phyloP scores from a whole-genome alignment of 23 red algal genomes.

The Gracilariopsis chorda region DNA sequence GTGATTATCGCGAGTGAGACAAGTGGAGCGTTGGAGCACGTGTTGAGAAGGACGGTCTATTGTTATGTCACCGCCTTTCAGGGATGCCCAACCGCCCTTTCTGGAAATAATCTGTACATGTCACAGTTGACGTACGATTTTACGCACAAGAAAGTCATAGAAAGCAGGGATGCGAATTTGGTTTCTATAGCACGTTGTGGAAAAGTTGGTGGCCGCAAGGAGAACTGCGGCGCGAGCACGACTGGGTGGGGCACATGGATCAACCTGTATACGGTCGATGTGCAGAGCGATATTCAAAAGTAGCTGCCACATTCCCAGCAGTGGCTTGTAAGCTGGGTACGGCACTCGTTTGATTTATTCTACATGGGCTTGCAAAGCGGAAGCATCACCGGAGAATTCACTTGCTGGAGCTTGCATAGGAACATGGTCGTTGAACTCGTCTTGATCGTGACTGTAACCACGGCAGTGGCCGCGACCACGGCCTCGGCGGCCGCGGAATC shows the following conservation, averaged over 20 bases:
- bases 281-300: neutral
- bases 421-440: too few relatives aligned
- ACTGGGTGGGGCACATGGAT: constrained; percentile 71
- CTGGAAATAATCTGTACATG: constrained; percentile 10
- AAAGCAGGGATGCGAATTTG: constrained; percentile 32
- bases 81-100: constrained; percentile 48
- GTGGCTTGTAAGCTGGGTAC: constrained; percentile 71
- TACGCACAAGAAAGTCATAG: constrained; percentile 68
- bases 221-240: constrained; percentile 38
- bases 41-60: constrained; percentile 73
- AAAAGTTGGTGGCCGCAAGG: constrained; percentile 33
- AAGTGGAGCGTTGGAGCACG: constrained; percentile 70
- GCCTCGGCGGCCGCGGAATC: constrained; percentile 31
- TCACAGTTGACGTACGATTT: neutral
- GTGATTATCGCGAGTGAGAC: constrained; percentile 19
- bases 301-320: constrained; percentile 63
- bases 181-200: neutral
- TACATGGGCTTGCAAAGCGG: neutral
- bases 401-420: neutral
- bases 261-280: constrained; percentile 68
- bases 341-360: constrained; percentile 9
- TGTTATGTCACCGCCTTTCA: constrained; percentile 74
- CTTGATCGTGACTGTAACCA: neutral
- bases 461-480: neutral
- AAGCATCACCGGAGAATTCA: neutral